Percentiles rank a stretch among this genome's conserved stretches.
Conservation (phyloP, 2,329 filamentous ascomycete genomes). For the Penicillium paneum region DNA sequence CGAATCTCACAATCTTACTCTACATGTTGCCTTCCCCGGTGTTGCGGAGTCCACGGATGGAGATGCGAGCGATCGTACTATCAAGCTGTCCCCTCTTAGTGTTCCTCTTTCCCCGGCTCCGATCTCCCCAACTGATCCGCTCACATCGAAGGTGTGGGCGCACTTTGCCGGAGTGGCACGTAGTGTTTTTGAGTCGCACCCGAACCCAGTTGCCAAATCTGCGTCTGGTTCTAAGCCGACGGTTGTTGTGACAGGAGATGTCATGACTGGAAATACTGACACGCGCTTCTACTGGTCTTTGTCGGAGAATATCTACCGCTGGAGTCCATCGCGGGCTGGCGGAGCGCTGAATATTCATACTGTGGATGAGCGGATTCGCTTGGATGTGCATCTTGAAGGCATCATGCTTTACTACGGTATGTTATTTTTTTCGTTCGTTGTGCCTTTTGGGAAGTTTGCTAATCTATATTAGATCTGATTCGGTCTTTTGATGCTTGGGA, state of each 20-base stretch:
- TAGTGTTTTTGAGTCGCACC: slow-evolving; percentile 39
- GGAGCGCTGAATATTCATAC: slow-evolving; percentile 49
- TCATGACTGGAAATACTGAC: slow-evolving; percentile 56
- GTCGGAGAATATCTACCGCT: slow-evolving; percentile 54
- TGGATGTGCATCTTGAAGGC: slow-evolving; percentile 44
- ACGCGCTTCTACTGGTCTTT: slow-evolving; percentile 53
- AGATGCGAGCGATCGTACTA: slow-evolving; percentile 23
- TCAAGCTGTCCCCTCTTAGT: slow-evolving; percentile 32
- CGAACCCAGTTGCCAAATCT: slow-evolving; percentile 25
- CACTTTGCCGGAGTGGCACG: slow-evolving; percentile 42
- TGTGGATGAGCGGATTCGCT: slow-evolving; percentile 49
- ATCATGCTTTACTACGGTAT: slow-evolving; percentile 45
- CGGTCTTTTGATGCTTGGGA: slow-evolving; percentile 32
- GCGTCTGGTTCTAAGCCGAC: slow-evolving; percentile 21
- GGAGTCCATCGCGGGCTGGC: slow-evolving; percentile 47
- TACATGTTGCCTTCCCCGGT: slow-evolving; percentile 46
- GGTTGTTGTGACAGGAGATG: slow-evolving; percentile 43
- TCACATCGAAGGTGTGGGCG: slow-evolving; percentile 32
- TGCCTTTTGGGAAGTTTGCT: background rate
- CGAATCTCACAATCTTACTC: slow-evolving; percentile 48
- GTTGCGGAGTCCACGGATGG: slow-evolving; percentile 12
- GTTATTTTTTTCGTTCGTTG: background rate
- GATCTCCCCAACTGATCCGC: slow-evolving; percentile 34
- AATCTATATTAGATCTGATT: slow-evolving; percentile 28
- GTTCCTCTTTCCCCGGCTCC: slow-evolving; percentile 30